A percentile compares a stretch with the other conserved stretches of the same genome.
Evolutionary conservation across 148 eudicot genomes (phyloP).

Genomic region (Arbutus unedo): DNA sequence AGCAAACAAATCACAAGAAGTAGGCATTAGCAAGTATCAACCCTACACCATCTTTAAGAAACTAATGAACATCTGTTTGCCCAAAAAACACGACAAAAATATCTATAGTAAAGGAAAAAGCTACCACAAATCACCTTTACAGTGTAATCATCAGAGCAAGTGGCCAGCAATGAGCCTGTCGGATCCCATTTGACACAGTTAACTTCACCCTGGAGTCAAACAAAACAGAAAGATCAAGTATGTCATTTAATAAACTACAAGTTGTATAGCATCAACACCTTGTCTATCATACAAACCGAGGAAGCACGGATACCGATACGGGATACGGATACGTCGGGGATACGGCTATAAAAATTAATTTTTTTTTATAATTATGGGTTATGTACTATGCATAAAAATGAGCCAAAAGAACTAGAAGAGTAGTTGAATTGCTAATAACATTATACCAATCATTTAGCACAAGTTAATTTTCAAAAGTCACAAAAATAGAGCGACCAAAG

Average conservation of each 20-base stretch:
- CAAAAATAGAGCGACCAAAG: too few species aligned
- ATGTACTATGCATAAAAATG: too few species aligned
- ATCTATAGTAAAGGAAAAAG: slow-evolving; percentile 26
- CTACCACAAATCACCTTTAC: slow-evolving; percentile 64
- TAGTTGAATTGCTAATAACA: too few species aligned
- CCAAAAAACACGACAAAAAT: too few species aligned
- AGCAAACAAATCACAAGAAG: neutral
- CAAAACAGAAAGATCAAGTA: slow-evolving; percentile 18
- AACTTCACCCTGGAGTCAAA: slow-evolving; percentile 63
- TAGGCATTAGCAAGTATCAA: slow-evolving; percentile 44
- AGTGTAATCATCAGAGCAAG: slow-evolving; percentile 73
- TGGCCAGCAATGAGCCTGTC: slow-evolving; percentile 66
- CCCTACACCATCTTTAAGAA: slow-evolving; percentile 50
- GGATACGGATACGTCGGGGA: too few species aligned
- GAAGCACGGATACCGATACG: too few species aligned
- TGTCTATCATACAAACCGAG: neutral
- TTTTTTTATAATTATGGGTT: too few species aligned
- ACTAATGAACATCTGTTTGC: too few species aligned
- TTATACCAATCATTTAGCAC: too few species aligned
- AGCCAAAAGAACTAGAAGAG: too few species aligned
- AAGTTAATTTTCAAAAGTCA: too few species aligned
- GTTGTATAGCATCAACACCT: neutral
- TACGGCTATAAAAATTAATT: too few species aligned
- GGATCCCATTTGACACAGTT: slow-evolving; percentile 83
- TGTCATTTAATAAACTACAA: neutral